These are phyloP conservation scores for Lentinula detonsa DNA, from an alignment of 768 basidiomycete species.

Conservation along the genomic window DNA sequence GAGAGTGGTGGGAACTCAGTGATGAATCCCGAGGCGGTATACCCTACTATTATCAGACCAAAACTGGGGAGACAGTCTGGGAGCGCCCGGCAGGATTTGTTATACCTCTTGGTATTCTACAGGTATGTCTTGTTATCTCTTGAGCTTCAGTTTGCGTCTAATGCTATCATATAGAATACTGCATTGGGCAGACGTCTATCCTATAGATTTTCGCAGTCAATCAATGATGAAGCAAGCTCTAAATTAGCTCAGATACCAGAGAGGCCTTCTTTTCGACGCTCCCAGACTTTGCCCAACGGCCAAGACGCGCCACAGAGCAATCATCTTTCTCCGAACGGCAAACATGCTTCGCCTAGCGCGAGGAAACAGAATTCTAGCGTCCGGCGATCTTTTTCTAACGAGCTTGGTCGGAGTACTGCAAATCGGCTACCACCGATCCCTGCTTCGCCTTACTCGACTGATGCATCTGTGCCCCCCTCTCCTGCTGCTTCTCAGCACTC, in stretches of 20 bases:
- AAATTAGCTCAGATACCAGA: conserved; percentile 14
- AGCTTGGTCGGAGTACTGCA: conserved; percentile 3
- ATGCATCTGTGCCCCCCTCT: conserved; percentile 53
- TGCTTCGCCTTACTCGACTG: conserved; percentile 62
- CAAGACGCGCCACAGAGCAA: conserved; percentile 14
- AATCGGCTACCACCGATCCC: conserved; percentile 58
- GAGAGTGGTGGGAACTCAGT: conserved; percentile 94
- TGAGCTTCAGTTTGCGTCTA: conserved; percentile 5
- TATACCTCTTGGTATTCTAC: conserved; percentile 84
- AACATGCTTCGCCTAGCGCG: conserved; percentile 5
- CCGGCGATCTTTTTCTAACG: conserved; percentile 27
- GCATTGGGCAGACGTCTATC: conserved; percentile 68
- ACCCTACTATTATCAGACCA: conserved; percentile 93
- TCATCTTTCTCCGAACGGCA: conserved; percentile 1
- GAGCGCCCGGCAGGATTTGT: conserved; percentile 86
- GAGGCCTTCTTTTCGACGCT: conserved; percentile 27
- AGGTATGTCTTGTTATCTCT: conserved; percentile 39
- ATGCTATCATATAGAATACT: conserved; percentile 45
- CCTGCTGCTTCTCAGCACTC: conserved; percentile 32
- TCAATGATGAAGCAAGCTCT: conserved; percentile 15
- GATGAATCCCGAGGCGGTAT: conserved; percentile 81
- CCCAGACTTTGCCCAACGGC: conserved; percentile 29
- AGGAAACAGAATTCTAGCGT: conserved; percentile 19
- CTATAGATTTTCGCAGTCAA: conserved; percentile 34
- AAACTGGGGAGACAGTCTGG: conserved; percentile 89